These are phyloP conservation scores for Wickerhamia fluorescens DNA, from an alignment of 805 yeast genomes.

Conservation along the genomic window DNA sequence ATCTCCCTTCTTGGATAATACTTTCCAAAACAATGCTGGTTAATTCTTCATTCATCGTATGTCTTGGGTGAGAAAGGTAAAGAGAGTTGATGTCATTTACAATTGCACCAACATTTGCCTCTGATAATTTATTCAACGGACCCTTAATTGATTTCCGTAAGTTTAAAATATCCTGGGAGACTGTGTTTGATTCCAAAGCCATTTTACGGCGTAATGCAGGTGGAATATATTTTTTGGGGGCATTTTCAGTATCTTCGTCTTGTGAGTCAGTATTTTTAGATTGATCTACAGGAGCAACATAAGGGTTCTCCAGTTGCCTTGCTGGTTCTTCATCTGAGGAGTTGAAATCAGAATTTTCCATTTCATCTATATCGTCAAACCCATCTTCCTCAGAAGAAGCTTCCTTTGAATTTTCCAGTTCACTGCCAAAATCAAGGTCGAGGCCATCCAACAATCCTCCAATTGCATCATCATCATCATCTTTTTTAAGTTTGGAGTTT, in stretches of 20 bases:
- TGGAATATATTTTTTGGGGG: slow-evolving; percentile 60
- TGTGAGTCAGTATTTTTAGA: slow-evolving; percentile 2
- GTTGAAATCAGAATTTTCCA: slow-evolving; percentile 12
- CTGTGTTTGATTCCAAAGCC: slow-evolving; percentile 32
- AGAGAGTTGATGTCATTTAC: slow-evolving; percentile 60
- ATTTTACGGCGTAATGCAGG: slow-evolving; percentile 69
- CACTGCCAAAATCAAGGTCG: slow-evolving; percentile 39
- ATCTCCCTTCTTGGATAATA: slow-evolving; percentile 52
- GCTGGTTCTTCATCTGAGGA: slow-evolving; percentile 16
- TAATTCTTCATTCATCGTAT: slow-evolving; percentile 66
- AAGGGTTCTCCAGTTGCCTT: slow-evolving; percentile 60
- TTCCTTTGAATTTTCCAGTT: slow-evolving; percentile 2
- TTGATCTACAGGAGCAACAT: slow-evolving; percentile 46
- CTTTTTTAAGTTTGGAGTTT: slow-evolving; percentile 37
- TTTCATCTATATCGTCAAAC: slow-evolving; percentile 22
- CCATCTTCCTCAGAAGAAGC: slow-evolving; percentile 6
- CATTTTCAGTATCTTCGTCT: slow-evolving; percentile 8
- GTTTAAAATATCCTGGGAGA: slow-evolving; percentile 33
- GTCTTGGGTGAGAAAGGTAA: slow-evolving; percentile 65
- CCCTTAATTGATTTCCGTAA: slow-evolving; percentile 69
- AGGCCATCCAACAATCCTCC: slow-evolving; percentile 80
- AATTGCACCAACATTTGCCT: slow-evolving; percentile 68
- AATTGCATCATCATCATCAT: slow-evolving; percentile 64
- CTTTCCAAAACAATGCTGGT: slow-evolving; percentile 59
- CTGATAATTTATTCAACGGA: slow-evolving; percentile 81